Percentiles rank a stretch among this genome's conserved stretches.
Evolutionary conservation across 2,329 filamentous ascomycete species (phyloP).

Genomic region (Fusarium equiseti): DNA sequence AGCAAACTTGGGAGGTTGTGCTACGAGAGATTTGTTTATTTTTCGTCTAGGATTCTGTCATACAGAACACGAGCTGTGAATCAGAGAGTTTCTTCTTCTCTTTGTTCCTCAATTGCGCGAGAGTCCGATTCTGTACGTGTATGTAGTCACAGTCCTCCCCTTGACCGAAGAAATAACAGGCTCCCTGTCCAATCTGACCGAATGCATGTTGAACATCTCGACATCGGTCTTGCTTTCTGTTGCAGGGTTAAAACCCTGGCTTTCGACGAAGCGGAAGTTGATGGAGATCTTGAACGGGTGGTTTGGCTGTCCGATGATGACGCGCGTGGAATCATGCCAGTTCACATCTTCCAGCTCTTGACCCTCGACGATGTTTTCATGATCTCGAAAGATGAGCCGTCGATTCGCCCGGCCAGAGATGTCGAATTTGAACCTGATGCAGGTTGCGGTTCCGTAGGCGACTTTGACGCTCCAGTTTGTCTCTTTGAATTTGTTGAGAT

Average conservation of each 20-base stretch:
- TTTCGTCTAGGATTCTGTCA: slow-evolving; percentile 16
- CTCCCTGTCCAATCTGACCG: neutral
- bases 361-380: slow-evolving; percentile 6
- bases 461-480: neutral
- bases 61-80: slow-evolving; percentile 7
- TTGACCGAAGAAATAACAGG: neutral
- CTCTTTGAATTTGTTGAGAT: slow-evolving; percentile 15
- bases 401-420: neutral
- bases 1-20: slow-evolving; percentile 31
- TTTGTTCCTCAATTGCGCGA: neutral
- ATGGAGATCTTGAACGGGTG: slow-evolving; percentile 25
- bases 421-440: slow-evolving; percentile 26
- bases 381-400: neutral
- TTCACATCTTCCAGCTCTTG: neutral
- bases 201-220: slow-evolving; percentile 31
- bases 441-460: slow-evolving; percentile 22
- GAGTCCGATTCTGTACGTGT: slow-evolving; percentile 29
- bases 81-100: neutral
- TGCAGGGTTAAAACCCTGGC: neutral
- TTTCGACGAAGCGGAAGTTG: slow-evolving; percentile 37
- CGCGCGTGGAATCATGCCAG: slow-evolving; percentile 35
- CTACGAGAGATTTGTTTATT: slow-evolving; percentile 18
- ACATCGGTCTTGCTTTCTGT: neutral
- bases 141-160: slow-evolving; percentile 5
- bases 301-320: slow-evolving; percentile 30